A percentile compares a stretch with the other conserved stretches of the same genome.
Evolutionary conservation across 768 basidiomycete genomes (phyloP).

Genomic region (Kwoniella mangroviensis): DNA sequence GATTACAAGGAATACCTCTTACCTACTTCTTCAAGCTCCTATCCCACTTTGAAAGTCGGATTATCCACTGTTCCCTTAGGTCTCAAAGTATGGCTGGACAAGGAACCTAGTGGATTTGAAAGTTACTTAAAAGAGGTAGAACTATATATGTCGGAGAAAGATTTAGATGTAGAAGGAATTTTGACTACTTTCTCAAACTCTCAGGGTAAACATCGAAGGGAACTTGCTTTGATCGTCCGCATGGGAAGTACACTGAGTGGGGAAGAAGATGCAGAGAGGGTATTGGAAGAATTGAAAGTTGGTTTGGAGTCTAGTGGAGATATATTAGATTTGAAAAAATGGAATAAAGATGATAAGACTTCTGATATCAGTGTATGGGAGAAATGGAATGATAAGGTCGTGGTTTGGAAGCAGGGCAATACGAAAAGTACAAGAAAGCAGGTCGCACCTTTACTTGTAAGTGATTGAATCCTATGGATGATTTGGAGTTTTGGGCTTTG

Average conservation of each 20-base stretch:
- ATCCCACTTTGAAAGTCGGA: conserved; percentile 66
- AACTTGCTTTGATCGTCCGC: conserved; percentile 71
- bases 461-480: conserved; percentile 15
- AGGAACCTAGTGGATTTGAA: conserved; percentile 56
- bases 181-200: conserved; percentile 69
- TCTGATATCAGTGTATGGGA: conserved; percentile 21
- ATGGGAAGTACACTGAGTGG: conserved; percentile 54
- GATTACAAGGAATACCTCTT: conserved; percentile 90
- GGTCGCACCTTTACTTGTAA: conserved; percentile 58
- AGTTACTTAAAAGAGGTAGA: conserved; percentile 59
- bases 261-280: conserved; percentile 39
- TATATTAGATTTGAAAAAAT: conserved; percentile 63
- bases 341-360: conserved; percentile 50
- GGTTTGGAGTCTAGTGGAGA: conserved; percentile 66
- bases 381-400: conserved; percentile 4
- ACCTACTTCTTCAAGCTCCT: conserved; percentile 61
- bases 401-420: conserved; percentile 60
- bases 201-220: conserved; percentile 66
- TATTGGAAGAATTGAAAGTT: conserved; percentile 64
- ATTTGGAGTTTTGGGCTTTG: neutral
- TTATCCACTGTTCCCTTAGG: conserved; percentile 79
- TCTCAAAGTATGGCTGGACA: conserved; percentile 65
- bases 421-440: conserved; percentile 59
- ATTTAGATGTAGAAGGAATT: conserved; percentile 73
- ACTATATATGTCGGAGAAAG: conserved; percentile 70